Evolutionary conservation across 2,329 filamentous ascomycete species (phyloP), one percentile per base, ranked within the genome.

Genomic region (Fusarium torulosum): DNA sequence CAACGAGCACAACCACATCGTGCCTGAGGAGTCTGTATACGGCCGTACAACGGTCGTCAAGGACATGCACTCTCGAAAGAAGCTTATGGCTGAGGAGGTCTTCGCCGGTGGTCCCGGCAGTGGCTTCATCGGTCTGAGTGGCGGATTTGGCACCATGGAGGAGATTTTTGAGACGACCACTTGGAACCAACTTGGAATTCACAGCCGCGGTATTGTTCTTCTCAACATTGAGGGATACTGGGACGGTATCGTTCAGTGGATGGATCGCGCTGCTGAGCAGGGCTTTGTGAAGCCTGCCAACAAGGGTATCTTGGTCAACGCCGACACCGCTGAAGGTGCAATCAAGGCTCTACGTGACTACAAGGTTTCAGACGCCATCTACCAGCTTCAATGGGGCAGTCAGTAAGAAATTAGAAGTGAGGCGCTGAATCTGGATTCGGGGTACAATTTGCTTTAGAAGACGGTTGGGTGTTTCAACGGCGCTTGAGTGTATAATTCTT

Each of bases 161-260:
- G 96, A 99, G 84, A 85, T 99, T 76, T 94, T 97, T 79, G 93
- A 96, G 82, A 88, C 93, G 4, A 90, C 89, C 25, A 96, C 93
- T 13, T 99, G 96, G 94, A 98, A 97, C 79, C 96, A 98, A 82
- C 81, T 99, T 49, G 95, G 96, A 1, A 98, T 99, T 69, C 96
- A 98, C 80, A 85, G 85, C 72, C 84, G 86, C 49, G 92, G 91
- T 5, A 89, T 98, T 44, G 89, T 95, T 53, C 82, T 97, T 47
- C 88, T 92, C 71, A 98, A 98, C 78, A 85, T 97, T 25, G 89
- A 94, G 54, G 93, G 94, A 0, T 98, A 97, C 80, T 99, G 94
- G 87, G 91, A 96, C 78, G 94, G 94, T 1, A 82, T 99, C 65
- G 79, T 97, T 59, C 80, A 86, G 50, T 97, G 94, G 95, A 88